Evolutionary conservation across 2,329 filamentous ascomycete genomes (phyloP), one percentile per base, ranked within the genome.

Genomic region (Drechslera avenae): DNA sequence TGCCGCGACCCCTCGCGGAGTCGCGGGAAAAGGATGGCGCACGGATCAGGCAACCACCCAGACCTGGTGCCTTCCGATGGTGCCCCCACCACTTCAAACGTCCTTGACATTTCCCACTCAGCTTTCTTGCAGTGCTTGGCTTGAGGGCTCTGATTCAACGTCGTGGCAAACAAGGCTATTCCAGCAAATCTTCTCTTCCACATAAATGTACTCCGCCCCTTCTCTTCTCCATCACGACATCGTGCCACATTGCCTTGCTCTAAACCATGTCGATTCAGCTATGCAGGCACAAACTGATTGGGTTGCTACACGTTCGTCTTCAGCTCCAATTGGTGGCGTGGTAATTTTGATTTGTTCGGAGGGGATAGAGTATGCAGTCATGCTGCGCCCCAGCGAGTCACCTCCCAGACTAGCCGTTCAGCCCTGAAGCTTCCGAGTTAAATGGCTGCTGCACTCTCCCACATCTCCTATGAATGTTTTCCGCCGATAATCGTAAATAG

Each of bases 1-100:
- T 60, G 54, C 42, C 54, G 59, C 39, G 32, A 48, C 43, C 41
- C 41, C 41, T 40, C 31, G 26, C 41, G 31, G 41, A 36, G 34
- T 19, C 44, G 41, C 44, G 45, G 39, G 41, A 50, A 31, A 31
- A 23, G 28, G 43, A 50, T 34, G 21, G 49, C 28, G 58, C 56
- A 52, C 46, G 36, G 35, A 19, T 50, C 50, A 33, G 19, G 2
- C 9, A 36, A 34, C 33, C 19, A 26, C 28, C 45, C 18, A 35
- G 26, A 28, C 26, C 10, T 28, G 9, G 26, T 12, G 18, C 37
- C 43, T 42, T 21, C 31, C 39, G 45, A 41, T 45, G 44, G 43
- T 46, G 40, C 49, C 31, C 31, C 44, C 19, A 34, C 26, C 30
- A n/a, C 39, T 21, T 41, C 43, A 44, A 34, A 32, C 32, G 8